phyloP scores from a whole-genome alignment of 306 rosid genomes.

The Rosa rugosa region DNA sequence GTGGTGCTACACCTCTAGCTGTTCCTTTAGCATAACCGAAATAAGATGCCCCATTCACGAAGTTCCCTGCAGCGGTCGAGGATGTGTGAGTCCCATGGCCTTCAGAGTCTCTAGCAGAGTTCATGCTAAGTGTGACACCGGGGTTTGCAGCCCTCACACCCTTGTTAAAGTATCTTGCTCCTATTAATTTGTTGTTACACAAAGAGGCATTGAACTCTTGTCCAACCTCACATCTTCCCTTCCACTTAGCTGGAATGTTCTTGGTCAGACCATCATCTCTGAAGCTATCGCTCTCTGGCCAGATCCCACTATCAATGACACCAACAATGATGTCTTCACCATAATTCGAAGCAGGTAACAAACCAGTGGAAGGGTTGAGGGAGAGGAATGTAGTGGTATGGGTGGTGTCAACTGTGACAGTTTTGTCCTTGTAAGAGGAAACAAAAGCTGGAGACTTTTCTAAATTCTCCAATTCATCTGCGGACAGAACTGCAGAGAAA shows the following conservation, averaged over 20 bases:
- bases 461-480: constrained; percentile 15
- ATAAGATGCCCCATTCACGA: constrained; percentile 14
- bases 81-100: constrained; percentile 41
- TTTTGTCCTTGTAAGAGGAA: constrained; percentile 20
- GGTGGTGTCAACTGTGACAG: constrained; percentile 28
- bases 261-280: constrained; percentile 22
- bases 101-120: constrained; percentile 28
- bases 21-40: constrained; percentile 33
- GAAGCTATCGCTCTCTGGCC: constrained; percentile 36
- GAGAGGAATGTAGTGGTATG: constrained; percentile 28
- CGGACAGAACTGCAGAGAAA: constrained; percentile 24
- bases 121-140: constrained; percentile 6
- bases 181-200: constrained; percentile 33
- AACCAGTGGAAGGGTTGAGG: constrained; percentile 19
- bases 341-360: constrained; percentile 24
- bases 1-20: constrained; percentile 34
- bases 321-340: constrained; percentile 32
- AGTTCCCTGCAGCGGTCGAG: constrained; percentile 28
- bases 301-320: constrained; percentile 29
- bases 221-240: constrained; percentile 26
- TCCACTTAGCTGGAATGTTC: constrained; percentile 28
- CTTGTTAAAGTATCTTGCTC: constrained; percentile 27
- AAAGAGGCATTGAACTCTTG: constrained; percentile 28
- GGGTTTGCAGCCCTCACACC: constrained; percentile 29
- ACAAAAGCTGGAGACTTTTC: constrained; percentile 24